These are phyloP conservation scores for Penicillium sp. DNA, from an alignment of 2,329 filamentous ascomycete species.

Conservation along the genomic window DNA sequence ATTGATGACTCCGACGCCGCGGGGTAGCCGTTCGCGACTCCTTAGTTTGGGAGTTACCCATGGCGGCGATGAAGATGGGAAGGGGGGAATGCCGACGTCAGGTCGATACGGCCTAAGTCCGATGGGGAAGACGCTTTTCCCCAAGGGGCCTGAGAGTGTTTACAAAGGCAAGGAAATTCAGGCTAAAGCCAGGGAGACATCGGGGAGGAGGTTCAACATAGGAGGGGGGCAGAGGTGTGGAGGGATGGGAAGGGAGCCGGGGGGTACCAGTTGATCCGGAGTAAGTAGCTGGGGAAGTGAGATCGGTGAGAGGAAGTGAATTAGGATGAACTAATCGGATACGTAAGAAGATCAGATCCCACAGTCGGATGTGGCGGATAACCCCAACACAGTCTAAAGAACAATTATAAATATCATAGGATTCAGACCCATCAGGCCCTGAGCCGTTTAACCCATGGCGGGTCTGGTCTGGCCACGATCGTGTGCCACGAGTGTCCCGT, in stretches of 20 bases:
- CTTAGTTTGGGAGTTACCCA: constrained; percentile 48
- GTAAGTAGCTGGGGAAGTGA: constrained; percentile 25
- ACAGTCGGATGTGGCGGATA: constrained; percentile 16
- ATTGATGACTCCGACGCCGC: constrained; percentile 30
- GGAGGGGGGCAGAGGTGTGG: constrained; percentile 1
- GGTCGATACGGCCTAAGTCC: constrained; percentile 1
- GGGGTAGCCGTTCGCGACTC: constrained; percentile 38
- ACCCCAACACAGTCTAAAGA: background rate
- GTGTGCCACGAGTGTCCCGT: constrained; percentile 7
- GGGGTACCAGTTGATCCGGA: constrained; percentile 9
- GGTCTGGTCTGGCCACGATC: background rate
- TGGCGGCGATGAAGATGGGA: constrained; percentile 19
- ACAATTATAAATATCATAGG: background rate
- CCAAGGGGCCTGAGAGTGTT: background rate
- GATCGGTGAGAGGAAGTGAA: constrained; percentile 14
- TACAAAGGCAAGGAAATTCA: background rate
- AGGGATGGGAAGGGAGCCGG: constrained; percentile 3
- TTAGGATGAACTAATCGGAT: constrained; percentile 7
- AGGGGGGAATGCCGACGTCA: constrained; percentile 2
- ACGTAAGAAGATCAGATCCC: constrained; percentile 8
- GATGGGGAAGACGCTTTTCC: background rate
- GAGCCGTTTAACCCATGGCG: background rate
- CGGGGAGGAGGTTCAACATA: background rate
- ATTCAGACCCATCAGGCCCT: background rate
- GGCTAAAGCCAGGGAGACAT: constrained; percentile 6